Base-by-base conservation (phyloP, 2,329 filamentous ascomycete species). In the Mariannaea sp. region DNA sequence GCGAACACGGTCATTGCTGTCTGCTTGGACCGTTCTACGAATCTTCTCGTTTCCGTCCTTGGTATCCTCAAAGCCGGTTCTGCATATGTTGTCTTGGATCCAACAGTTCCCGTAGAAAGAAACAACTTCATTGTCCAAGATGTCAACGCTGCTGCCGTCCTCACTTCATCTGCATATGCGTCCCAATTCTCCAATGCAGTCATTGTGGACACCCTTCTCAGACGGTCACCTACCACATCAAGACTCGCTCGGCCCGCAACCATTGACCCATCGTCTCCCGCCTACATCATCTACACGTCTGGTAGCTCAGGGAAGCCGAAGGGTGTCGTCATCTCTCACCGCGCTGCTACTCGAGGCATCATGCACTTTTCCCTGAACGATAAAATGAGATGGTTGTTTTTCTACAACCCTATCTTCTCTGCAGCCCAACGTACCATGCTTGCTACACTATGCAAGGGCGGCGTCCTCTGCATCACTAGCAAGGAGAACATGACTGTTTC, bases 201-300 rank as follows among this genome's bases (percentile, higher is more conserved):
- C 13, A 7, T 41, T n/a, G 41, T 56, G 1, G 33, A 49, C 7
- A 17, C 22, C n/a, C n/a, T 35, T 9, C 36, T 42, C 16, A 19
- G 14, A 7, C 32, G 17, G 14, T 10, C 14, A 17, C 32, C 16
- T 17, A 17, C 20, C 19, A n/a, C 36, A n/a, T 13, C 24, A 22
- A 48, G 27, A 39, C 27, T 1, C 16, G 27, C 33, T 20, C 4
- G 40, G 22, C 1, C 22, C 36, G 7, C 17, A 30, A 1, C 27
- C 0, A 40, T 56, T 3, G n/a, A 46, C 7, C 45, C 53, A 4
- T 24, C 48, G 16, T 36, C 47, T 2, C 49, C 32, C 4, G 49
- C 45, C 8, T 64, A 64, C n/a, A 55, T 65, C 30, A 62, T 65
- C n/a, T 63, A 57, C 41, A 65, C 63, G 1, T 65, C 61, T 0